Evolutionary conservation across 208 protist genomes (phyloP), one percentile per base, ranked within the genome.

Genomic region (Acanthamoeba sp.): DNA sequence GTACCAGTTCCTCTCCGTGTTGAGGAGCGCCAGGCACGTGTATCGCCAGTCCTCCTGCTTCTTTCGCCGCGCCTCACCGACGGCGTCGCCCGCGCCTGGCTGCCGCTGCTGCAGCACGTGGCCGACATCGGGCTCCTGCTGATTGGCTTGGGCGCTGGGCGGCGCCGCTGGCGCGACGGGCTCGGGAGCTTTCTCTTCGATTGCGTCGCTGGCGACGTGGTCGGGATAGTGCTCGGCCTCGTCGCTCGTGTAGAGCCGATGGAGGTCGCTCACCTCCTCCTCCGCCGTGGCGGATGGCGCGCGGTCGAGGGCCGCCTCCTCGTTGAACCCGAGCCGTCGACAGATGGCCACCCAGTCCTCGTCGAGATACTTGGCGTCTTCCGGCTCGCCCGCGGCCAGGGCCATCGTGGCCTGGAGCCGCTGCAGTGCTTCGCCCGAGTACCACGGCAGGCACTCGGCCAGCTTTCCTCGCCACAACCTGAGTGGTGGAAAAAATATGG

Each of bases 401-500:
- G 29, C 7, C 73, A 84, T 6, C 18, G 73, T 84, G 7, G 40
- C 34, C 34, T 52, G 73, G 6, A 84, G 18, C 73, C 42, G 9
- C 12, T 52, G 38, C 40, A 84, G 73, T n/a, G n/a, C 73, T 9
- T 22, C 20, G 73, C 38, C 20, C 73, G 73, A 45, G 42, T 32
- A 10, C 24, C 24, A 7, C 40, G 73, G 73, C 24, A 45, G 5
- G 73, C 22, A 34, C 73, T 84, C 73, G 38, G 38, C 42, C 38
- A 84, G 18, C 73, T 84, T 84, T 4, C 20, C 24, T 29, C 73
- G 73, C 73, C 73, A 84, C 42, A 84, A 84, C 32, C 73, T 84
- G 73, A 38, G 20, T 12, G 20, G 29, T 69, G 5, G 4, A 69
- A 36, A 36, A 10, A 27, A 27, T 69, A 27, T 27, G 7, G 4